Evolutionary conservation across 202 grass and related monocot genomes (phyloP).

Genomic region (Setaria viridis): DNA sequence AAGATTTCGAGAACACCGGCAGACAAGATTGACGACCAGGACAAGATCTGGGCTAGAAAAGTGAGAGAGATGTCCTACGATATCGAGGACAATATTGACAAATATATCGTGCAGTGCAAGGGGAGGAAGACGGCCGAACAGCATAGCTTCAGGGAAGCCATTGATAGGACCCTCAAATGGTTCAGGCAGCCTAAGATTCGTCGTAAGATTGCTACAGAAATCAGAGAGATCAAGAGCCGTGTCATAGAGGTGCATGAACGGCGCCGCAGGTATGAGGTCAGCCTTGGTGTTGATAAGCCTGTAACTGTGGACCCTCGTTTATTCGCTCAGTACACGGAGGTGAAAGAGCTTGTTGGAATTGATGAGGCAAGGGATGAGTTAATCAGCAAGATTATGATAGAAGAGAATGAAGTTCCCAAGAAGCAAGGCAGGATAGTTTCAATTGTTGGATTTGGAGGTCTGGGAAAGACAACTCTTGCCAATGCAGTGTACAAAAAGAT

Average conservation of each 20-base stretch:
- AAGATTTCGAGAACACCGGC: too few species aligned
- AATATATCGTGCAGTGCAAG: neutral
- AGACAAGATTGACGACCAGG: neutral
- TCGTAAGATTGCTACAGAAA: neutral
- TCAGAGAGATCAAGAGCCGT: neutral
- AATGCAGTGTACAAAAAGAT: neutral
- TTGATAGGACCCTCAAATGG: neutral
- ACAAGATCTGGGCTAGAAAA: neutral
- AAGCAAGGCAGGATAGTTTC: neutral
- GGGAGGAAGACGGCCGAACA: too few species aligned
- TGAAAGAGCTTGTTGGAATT: neutral
- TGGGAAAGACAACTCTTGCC: neutral
- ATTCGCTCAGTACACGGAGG: neutral
- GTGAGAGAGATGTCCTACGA: conserved; percentile 11
- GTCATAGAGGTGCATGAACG: neutral
- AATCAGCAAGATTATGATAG: neutral
- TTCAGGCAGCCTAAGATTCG: neutral
- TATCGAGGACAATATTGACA: neutral
- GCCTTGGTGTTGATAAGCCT: neutral
- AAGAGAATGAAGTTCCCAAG: neutral
- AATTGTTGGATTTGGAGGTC: neutral
- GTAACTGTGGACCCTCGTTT: neutral
- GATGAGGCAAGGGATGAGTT: neutral
- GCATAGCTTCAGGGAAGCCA: neutral
- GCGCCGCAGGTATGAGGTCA: neutral